Conservation (phyloP, 2,329 filamentous ascomycete genomes). For the Verticillium longisporum region DNA sequence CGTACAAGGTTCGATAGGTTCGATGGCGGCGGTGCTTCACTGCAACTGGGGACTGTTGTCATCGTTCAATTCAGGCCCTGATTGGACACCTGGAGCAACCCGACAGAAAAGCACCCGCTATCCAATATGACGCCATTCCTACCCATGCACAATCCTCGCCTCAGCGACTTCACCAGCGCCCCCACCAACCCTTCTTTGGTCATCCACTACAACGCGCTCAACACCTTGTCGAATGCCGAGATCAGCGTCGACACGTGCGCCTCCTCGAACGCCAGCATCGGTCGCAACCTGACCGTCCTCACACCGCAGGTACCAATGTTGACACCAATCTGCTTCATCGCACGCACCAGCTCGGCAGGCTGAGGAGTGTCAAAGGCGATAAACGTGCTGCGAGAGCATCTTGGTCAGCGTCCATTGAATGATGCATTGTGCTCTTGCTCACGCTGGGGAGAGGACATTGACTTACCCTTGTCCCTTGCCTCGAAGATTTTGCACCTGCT, state of each 20-base stretch:
- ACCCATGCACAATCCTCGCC: not conserved
- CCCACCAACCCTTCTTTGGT: not conserved
- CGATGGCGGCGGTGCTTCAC: not conserved
- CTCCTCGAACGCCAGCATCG: constrained; percentile 77
- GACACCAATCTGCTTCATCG: constrained; percentile 64
- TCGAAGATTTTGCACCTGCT: constrained; percentile 65
- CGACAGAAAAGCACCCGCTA: not conserved
- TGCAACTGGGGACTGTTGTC: not conserved
- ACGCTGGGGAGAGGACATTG: not conserved
- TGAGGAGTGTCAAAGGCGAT: constrained; percentile 72
- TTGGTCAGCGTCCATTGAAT: constrained; percentile 6
- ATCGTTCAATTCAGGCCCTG: not conserved
- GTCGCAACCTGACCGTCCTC: constrained; percentile 63
- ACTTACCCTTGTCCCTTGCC: constrained; percentile 59
- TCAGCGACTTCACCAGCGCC: not conserved
- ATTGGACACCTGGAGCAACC: not conserved
- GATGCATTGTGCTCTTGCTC: not conserved
- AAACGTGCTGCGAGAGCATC: constrained; percentile 47
- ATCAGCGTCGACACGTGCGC: constrained; percentile 40
- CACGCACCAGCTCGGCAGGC: constrained; percentile 61
- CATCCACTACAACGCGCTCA: not conserved
- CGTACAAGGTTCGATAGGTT: not conserved
- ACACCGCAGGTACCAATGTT: constrained; percentile 74
- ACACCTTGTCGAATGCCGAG: not conserved
- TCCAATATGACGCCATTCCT: not conserved